These are phyloP conservation scores for Mortierella antarctica DNA, from an alignment of 192 early-diverging fungal genomes.

Conservation along the genomic window DNA sequence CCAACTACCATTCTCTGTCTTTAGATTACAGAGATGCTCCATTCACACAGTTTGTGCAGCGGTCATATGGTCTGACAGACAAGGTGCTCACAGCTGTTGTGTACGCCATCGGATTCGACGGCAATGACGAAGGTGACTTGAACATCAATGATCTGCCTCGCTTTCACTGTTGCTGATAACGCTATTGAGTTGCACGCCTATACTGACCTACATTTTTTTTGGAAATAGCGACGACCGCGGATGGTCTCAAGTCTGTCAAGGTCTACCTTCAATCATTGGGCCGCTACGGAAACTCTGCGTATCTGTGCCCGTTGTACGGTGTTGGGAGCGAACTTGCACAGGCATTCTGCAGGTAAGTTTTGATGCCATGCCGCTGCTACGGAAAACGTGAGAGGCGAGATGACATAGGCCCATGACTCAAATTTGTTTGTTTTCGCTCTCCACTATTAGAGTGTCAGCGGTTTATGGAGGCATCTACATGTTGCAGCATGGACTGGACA, in stretches of 20 bases:
- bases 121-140: conserved; percentile 46
- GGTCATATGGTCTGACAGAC: conserved; percentile 70
- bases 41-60: conserved; percentile 57
- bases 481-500: conserved; percentile 64
- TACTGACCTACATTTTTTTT: neutral
- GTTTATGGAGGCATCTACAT: conserved; percentile 94
- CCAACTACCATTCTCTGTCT: neutral
- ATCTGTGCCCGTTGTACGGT: conserved; percentile 87
- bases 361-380: neutral
- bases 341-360: conserved; percentile 80
- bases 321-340: conserved; percentile 90
- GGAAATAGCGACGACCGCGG: conserved; percentile 57
- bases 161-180: neutral
- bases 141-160: neutral
- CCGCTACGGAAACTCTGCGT: conserved; percentile 85
- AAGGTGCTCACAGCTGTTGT: conserved; percentile 72
- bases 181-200: neutral
- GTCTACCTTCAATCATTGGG: conserved; percentile 83
- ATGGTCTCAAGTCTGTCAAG: conserved; percentile 76
- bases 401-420: too few species aligned
- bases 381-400: too few species aligned
- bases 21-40: conserved; percentile 57
- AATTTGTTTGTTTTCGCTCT: neutral
- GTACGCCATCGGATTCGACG: conserved; percentile 70
- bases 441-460: conserved; percentile 73